Evolutionary conservation across 345 rosid genomes (phyloP), one percentile per base, ranked within the genome.

Genomic region (Lepidium sativum): DNA sequence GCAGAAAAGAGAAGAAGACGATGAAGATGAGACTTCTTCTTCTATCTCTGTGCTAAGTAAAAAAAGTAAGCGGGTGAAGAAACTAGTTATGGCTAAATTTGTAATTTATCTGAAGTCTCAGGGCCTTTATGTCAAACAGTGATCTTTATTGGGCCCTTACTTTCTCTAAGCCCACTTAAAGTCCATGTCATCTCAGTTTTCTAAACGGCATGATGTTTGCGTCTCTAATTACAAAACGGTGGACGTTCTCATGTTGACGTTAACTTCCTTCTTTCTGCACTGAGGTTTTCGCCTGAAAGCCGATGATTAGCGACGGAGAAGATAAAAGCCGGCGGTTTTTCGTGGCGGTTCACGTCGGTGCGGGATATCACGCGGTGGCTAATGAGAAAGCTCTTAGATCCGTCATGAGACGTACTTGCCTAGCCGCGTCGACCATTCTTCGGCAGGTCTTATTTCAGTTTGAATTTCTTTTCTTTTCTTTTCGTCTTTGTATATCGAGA

Each of bases 271-370:
- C 7, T 27, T 7, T 27, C 21, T 48, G 21, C 21, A 11, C 15
- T 29, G 20, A 32, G 31, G 13, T 32, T 13, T 45, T 69, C 6
- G 35, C 57, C 64, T 45, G 66, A 18, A 43, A 41, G 23, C 14
- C 48, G 10, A 72, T 72, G 71, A 66, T 70, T 25, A 16, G 56
- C 50, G 80, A 68, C 40, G 74, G 64, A 32, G 75, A 72, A 34
- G 81, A 71, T n/a, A 67, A 66, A 61, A 76, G 62, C 23, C 80
- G 82, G 17, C 84, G 89, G 18, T 94, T 86, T 81, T 90, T 94
- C 78, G 91, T 94, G 57, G 96, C 97, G 0, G 86, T 94, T 44
- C 99, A 90, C 70, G 97, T 90, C 20, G 99, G 99, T 10, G 99
- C 99, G 0, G 99, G 97, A 8, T 86, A 80, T 63, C 99, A 88